These are phyloP conservation scores for Termitomyces heimii DNA, from an alignment of 768 basidiomycete species.

Conservation along the genomic window DNA sequence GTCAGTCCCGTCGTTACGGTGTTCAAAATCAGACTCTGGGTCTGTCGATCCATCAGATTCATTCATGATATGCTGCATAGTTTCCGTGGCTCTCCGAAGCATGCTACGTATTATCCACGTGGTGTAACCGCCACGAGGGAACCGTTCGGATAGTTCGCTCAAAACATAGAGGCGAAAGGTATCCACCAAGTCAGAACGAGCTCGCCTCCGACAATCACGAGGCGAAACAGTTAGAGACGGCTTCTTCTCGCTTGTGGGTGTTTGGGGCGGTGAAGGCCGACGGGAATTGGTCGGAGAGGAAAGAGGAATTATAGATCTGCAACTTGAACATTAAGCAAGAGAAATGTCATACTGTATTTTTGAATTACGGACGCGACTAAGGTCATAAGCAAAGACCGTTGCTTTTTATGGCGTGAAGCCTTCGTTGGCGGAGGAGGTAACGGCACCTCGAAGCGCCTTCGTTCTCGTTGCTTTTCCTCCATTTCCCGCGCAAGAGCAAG, in stretches of 20 bases:
- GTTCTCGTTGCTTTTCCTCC: constrained; percentile 26
- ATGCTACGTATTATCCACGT: constrained; percentile 51
- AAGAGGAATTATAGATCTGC: constrained; percentile 22
- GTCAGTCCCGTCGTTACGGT: constrained; percentile 16
- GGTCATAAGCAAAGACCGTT: constrained; percentile 65
- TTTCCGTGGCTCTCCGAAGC: constrained; percentile 38
- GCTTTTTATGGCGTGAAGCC: constrained; percentile 54
- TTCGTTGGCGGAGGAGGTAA: constrained; percentile 24
- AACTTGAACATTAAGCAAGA: constrained; percentile 13
- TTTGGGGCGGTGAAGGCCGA: constrained; percentile 24
- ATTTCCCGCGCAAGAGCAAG: constrained; percentile 32
- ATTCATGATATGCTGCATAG: constrained; percentile 36
- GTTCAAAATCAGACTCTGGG: constrained; percentile 3
- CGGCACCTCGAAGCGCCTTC: constrained; percentile 16
- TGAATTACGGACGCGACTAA: constrained; percentile 53
- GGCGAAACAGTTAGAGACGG: constrained; percentile 24
- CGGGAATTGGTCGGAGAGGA: constrained; percentile 26
- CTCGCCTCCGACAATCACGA: constrained; percentile 48
- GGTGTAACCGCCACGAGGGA: constrained; percentile 35
- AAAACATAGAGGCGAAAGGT: constrained; percentile 57
- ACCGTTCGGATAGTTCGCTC: constrained; percentile 39
- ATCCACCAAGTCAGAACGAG: constrained; percentile 64
- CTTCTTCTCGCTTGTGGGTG: constrained; percentile 19
- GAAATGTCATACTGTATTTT: neutral
- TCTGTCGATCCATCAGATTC: constrained; percentile 22